A percentile compares a stretch with the other conserved stretches of the same genome.
phyloP scores from a whole-genome alignment of 805 yeast species.

The Zygosaccharomyces kombuchaensis region DNA sequence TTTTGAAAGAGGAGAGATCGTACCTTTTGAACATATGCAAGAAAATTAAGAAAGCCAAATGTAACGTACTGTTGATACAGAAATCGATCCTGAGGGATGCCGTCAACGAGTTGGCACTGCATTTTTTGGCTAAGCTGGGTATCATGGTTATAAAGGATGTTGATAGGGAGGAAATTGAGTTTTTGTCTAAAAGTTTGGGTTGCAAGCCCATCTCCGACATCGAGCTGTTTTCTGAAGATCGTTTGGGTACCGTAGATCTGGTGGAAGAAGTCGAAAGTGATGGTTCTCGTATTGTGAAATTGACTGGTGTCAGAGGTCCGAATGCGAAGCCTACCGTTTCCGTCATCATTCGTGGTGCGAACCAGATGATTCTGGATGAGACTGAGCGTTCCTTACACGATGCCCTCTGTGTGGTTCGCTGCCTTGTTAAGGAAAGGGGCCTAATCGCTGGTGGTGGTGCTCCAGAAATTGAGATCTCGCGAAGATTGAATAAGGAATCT shows the following conservation, averaged over 20 bases:
- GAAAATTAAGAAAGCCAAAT: constrained; percentile 92
- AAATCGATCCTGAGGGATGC: constrained; percentile 94
- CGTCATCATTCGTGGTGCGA: constrained; percentile 92
- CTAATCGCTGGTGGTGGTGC: constrained; percentile 99
- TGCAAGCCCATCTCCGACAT: constrained; percentile 96
- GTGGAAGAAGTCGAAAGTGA: constrained; percentile 88
- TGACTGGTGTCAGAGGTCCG: constrained; percentile 66
- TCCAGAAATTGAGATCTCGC: constrained; percentile 87
- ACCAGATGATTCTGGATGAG: constrained; percentile 84
- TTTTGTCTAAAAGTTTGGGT: constrained; percentile 73
- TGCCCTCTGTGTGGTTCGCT: constrained; percentile 90
- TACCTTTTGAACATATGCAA: constrained; percentile 91
- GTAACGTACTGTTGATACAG: constrained; percentile 86
- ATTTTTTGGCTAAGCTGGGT: constrained; percentile 86
- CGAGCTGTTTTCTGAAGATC: constrained; percentile 87
- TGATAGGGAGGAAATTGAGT: constrained; percentile 94
- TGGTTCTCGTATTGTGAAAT: constrained; percentile 83
- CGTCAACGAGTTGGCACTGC: constrained; percentile 89
- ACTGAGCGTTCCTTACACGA: constrained; percentile 97
- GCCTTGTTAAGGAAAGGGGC: constrained; percentile 84
- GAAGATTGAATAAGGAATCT: constrained; percentile 67
- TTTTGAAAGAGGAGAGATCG: constrained; percentile 95
- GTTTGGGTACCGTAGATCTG: constrained; percentile 86
- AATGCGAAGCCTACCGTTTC: constrained; percentile 60
- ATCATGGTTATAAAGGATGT: constrained; percentile 93